A percentile compares a stretch with the other conserved stretches of the same genome.
Evolutionary conservation across 176 grass and related monocot species (phyloP).

Genomic region (Eleusine coracana): DNA sequence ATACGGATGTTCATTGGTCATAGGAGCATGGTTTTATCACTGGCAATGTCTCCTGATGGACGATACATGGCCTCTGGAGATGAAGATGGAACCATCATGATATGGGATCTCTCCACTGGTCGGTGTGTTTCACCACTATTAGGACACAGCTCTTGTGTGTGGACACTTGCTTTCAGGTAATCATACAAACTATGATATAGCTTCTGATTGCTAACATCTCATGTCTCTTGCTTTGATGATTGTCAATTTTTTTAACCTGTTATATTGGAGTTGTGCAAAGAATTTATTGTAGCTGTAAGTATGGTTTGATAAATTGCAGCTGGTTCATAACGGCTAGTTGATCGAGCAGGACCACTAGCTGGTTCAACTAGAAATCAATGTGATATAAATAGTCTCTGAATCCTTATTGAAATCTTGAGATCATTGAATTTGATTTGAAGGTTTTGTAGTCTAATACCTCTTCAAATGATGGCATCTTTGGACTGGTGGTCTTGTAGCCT

Average conservation of each 20-base stretch:
- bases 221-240: conserved; percentile 5
- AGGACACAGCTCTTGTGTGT: conserved; percentile 87
- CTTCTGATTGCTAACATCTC: background rate
- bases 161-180: conserved; percentile 97
- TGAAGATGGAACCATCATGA: conserved; percentile 94
- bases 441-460: too few species aligned
- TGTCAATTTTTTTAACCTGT: background rate
- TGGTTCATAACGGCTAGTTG: background rate
- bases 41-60: conserved; percentile 95
- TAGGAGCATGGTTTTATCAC: conserved; percentile 90
- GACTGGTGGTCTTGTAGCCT: background rate
- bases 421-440: too few species aligned
- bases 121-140: conserved; percentile 75
- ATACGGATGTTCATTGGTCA: conserved; percentile 96
- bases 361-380: background rate
- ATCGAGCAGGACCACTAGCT: background rate
- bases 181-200: background rate
- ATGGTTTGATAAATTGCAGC: conserved; percentile 30
- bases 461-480: background rate
- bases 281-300: conserved; percentile 6
- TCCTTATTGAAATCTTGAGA: too few species aligned
- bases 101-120: conserved; percentile 92
- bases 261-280: conserved; percentile 4
- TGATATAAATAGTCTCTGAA: too few species aligned
- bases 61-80: conserved; percentile 93